These are phyloP conservation scores for Spathaspora arborariae DNA, from an alignment of 805 yeast species.

Conservation along the genomic window DNA sequence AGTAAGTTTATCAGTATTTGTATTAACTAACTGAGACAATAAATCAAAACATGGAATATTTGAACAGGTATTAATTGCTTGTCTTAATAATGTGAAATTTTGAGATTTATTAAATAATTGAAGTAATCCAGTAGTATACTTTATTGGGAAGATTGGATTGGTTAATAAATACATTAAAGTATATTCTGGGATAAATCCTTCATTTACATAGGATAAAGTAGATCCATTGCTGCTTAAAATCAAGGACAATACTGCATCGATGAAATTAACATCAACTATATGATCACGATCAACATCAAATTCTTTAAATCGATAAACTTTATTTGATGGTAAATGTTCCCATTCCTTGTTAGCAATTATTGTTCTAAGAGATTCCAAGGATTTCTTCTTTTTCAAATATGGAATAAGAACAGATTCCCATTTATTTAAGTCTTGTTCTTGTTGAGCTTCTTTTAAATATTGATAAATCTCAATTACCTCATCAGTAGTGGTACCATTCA, in stretches of 20 bases:
- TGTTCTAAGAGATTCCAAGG: constrained; percentile 20
- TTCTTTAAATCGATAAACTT: constrained; percentile 31
- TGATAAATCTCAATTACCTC: constrained; percentile 21
- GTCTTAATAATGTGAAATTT: constrained; percentile 67
- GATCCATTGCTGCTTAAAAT: constrained; percentile 28
- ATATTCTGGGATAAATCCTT: constrained; percentile 47
- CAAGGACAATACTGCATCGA: constrained; percentile 42
- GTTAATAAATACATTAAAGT: constrained; percentile 73
- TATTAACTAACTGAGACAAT: constrained; percentile 50
- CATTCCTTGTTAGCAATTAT: constrained; percentile 8
- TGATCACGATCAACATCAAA: constrained; percentile 66
- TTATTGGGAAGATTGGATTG: constrained; percentile 79
- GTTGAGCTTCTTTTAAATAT: constrained; percentile 17
- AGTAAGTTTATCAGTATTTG: constrained; percentile 50
- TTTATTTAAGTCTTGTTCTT: constrained; percentile 15
- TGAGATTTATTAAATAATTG: constrained; percentile 37
- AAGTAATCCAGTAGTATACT: constrained; percentile 53
- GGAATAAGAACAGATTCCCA: constrained; percentile 27
- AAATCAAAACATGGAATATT: constrained; percentile 63
- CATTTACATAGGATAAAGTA: constrained; percentile 19
- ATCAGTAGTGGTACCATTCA: constrained; percentile 6
- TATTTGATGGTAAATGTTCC: constrained; percentile 4
- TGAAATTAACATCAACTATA: constrained; percentile 55
- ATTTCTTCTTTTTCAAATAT: constrained; percentile 25
- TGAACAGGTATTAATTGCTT: constrained; percentile 77